phyloP scores from a whole-genome alignment of 129 eudicot genomes.

The Deinandra increscens region DNA sequence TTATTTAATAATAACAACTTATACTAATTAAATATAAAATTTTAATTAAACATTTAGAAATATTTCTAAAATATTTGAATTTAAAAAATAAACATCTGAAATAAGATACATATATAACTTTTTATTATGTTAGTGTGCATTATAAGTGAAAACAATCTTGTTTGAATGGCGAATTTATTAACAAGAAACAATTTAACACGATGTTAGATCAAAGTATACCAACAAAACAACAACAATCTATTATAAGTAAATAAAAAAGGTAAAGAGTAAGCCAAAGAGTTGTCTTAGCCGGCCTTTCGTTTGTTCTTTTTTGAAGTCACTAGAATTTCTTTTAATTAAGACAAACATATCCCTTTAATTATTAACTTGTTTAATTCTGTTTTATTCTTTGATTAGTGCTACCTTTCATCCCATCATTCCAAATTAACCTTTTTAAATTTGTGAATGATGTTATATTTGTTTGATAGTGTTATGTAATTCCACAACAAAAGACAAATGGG shows the following conservation, averaged over 20 bases:
- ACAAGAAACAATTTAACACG: too few species aligned
- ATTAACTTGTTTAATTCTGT: slow-evolving; percentile 26
- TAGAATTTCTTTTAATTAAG: slow-evolving; percentile 28
- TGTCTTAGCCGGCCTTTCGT: slow-evolving; percentile 67
- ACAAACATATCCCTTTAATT: slow-evolving; percentile 29
- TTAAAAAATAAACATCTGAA: neutral
- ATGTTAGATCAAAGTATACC: too few species aligned
- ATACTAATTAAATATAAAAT: neutral
- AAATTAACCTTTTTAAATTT: slow-evolving; percentile 14
- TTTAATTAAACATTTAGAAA: neutral
- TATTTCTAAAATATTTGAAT: neutral
- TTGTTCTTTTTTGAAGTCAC: slow-evolving; percentile 43
- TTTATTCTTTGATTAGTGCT: slow-evolving; percentile 41
- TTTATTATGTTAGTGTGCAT: neutral
- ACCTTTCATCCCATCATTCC: slow-evolving; percentile 44
- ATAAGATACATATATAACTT: neutral
- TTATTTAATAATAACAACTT: too few species aligned
- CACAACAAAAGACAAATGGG: slow-evolving; percentile 51
- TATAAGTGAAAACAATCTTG: slow-evolving; percentile 8
- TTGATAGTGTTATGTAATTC: slow-evolving; percentile 31
- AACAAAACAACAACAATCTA: too few species aligned
- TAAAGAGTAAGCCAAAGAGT: slow-evolving; percentile 57
- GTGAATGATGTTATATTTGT: slow-evolving; percentile 33
- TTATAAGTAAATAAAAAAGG: slow-evolving; percentile 26
- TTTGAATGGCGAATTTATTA: too few species aligned